phyloP scores from a whole-genome alignment of 2,329 filamentous ascomycete genomes.

The Hypoxylon sp. region DNA sequence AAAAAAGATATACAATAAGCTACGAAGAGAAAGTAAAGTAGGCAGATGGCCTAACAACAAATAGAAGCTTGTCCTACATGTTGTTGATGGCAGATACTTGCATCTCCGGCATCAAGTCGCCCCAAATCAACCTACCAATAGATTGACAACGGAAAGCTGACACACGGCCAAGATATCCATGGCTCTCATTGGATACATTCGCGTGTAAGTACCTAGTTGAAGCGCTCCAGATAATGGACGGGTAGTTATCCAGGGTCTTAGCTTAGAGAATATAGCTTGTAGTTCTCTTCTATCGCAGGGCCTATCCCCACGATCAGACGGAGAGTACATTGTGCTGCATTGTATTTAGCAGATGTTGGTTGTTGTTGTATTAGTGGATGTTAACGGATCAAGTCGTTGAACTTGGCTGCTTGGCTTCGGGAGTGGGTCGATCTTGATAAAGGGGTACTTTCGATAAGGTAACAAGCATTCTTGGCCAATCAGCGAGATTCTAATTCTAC shows the following conservation, averaged over 20 bases:
- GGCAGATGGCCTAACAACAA: slow-evolving; percentile 6
- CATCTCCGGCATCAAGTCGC: slow-evolving; percentile 49
- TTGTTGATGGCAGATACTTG: slow-evolving; percentile 41
- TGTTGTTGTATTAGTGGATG: neutral
- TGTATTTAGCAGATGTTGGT: slow-evolving; percentile 13
- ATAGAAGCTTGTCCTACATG: slow-evolving; percentile 22
- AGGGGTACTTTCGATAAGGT: slow-evolving; percentile 34
- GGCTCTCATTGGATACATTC: slow-evolving; percentile 36
- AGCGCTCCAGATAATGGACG: slow-evolving; percentile 15
- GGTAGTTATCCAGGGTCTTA: slow-evolving; percentile 4
- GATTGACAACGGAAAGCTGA: slow-evolving; percentile 37
- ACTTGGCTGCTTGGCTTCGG: slow-evolving; percentile 8
- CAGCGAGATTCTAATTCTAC: slow-evolving; percentile 2
- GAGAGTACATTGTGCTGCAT: neutral
- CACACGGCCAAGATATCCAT: slow-evolving; percentile 36
- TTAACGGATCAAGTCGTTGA: slow-evolving; percentile 6
- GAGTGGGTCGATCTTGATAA: slow-evolving; percentile 21
- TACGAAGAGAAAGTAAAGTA: slow-evolving; percentile 22
- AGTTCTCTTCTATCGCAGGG: neutral
- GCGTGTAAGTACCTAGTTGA: slow-evolving; percentile 14
- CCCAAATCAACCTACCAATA: slow-evolving; percentile 40
- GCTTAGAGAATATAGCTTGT: slow-evolving; percentile 2
- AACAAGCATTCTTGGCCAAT: slow-evolving; percentile 33
- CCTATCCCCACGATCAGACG: slow-evolving; percentile 3
- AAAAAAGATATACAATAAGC: slow-evolving; percentile 7